Conservation (phyloP, 345 rosid species). For the Jatropha curcas region DNA sequence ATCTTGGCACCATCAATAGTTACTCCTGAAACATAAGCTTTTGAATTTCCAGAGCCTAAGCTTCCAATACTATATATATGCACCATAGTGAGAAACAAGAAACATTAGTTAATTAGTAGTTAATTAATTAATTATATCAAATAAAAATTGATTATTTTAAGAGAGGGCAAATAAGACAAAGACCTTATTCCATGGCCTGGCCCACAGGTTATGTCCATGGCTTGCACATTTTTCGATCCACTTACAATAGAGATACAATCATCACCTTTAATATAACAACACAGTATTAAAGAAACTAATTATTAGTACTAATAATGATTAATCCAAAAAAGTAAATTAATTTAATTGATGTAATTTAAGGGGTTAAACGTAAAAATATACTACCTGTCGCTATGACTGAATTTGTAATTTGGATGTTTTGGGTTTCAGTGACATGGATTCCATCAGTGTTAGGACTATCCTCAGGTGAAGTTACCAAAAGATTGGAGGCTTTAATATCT, state of each 20-base stretch:
- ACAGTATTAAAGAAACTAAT: neutral
- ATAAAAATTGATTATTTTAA: too few relatives aligned
- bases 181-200: constrained; percentile 83
- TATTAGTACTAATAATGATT: neutral
- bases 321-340: too few relatives aligned
- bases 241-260: constrained; percentile 72
- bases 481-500: constrained; percentile 49
- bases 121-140: too few relatives aligned
- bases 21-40: constrained; percentile 69
- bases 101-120: too few relatives aligned
- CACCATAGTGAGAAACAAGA: neutral
- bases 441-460: constrained; percentile 91
- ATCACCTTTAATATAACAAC: constrained; percentile 68
- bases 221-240: constrained; percentile 55
- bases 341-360: too few relatives aligned
- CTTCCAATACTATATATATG: constrained; percentile 85
- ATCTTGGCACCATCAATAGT: constrained; percentile 62
- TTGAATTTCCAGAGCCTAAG: constrained; percentile 54
- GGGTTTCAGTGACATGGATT: constrained; percentile 65
- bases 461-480: constrained; percentile 52
- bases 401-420: constrained; percentile 54
- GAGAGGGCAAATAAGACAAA: too few relatives aligned
- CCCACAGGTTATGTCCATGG: constrained; percentile 53
- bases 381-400: constrained; percentile 68
- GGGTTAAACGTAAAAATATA: neutral